Base-by-base conservation (phyloP, 371 early-diverging fungal genomes). In the Rhizopus sp. region DNA sequence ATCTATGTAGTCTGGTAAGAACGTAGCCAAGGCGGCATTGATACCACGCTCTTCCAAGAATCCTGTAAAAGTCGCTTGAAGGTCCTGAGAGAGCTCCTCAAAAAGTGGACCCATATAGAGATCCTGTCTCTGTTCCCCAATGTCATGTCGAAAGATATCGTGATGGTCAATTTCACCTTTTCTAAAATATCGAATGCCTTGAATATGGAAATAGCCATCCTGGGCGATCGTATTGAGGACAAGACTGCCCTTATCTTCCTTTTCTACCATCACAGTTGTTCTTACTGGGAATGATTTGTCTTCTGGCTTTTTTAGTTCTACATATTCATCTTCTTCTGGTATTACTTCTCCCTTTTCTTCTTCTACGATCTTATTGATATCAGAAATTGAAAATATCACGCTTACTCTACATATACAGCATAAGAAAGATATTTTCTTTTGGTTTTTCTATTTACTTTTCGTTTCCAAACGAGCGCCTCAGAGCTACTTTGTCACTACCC, bases 1-100 rank as follows among this genome's bases (percentile, higher is more conserved):
- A 75, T 93, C 94, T 57, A 94, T 84, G 73, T 91, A 97, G 61
- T 79, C 84, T 50, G 92, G 90, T 57, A 97, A 85, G 69, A 95
- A 93, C 59, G 85, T 81, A 45, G 93, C 90, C 47, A 95, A 77
- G 7, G 80, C 87, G 23, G 87, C 81, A 59, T 93, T 87, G 60
- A 97, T 84, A 53, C 92, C 92, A 59, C 94, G 91, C 70, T 93
- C 95, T 62, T 90, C 90, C 53, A 97, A 79, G 78, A 87, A 95
- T 53, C 79, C 78, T 65, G 88, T 89, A 78, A 95, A 90, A 45
- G 81, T 73, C 32, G 84, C 81, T 82, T 95, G 92, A 50, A 95
- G 78, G 8, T 58, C 59, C 31, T 61, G 51, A 73, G 80, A 69
- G 72, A 63, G 50, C 34, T 60, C 59, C 9, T 60, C 63, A 59